These are phyloP conservation scores for Gleditsia sinensis DNA, from an alignment of 306 rosid species.

Conservation along the genomic window DNA sequence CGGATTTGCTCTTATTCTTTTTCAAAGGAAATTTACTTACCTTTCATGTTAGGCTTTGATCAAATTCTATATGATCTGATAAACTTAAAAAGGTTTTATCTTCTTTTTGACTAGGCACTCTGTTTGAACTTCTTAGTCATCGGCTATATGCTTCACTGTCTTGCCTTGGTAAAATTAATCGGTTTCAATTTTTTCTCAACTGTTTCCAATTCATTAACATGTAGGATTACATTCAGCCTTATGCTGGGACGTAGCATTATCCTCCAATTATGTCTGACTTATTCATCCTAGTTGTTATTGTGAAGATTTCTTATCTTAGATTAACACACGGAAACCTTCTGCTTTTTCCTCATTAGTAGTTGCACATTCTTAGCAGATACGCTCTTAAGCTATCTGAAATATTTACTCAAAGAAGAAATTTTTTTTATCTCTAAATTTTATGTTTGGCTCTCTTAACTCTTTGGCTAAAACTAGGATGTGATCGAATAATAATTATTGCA, in stretches of 20 bases:
- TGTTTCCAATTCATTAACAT: not conserved
- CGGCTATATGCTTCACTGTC: not conserved
- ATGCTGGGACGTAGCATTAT: not conserved
- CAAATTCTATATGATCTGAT: slow-evolving; percentile 25
- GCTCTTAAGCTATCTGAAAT: slow-evolving; percentile 7
- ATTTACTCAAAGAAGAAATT: not conserved
- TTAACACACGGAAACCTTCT: not conserved
- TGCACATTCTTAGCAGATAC: not conserved
- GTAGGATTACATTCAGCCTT: not conserved
- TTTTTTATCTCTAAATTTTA: not conserved
- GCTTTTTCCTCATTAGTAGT: not conserved
- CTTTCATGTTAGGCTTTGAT: slow-evolving; percentile 4
- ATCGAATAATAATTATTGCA: not conserved
- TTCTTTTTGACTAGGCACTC: not conserved
- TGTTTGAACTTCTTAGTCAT: not conserved
- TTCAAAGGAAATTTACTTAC: not conserved
- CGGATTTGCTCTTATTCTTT: slow-evolving; percentile 21
- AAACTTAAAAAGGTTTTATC: not conserved
- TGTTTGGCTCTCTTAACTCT: slow-evolving; percentile 1
- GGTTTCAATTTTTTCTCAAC: slow-evolving; percentile 16
- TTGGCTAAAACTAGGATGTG: not conserved
- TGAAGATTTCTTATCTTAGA: not conserved
- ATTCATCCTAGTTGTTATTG: not conserved
- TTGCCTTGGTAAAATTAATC: not conserved
- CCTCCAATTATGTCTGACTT: not conserved